phyloP scores from a whole-genome alignment of 2,329 filamentous ascomycete species.

The Dendrostoma leiphaemia region DNA sequence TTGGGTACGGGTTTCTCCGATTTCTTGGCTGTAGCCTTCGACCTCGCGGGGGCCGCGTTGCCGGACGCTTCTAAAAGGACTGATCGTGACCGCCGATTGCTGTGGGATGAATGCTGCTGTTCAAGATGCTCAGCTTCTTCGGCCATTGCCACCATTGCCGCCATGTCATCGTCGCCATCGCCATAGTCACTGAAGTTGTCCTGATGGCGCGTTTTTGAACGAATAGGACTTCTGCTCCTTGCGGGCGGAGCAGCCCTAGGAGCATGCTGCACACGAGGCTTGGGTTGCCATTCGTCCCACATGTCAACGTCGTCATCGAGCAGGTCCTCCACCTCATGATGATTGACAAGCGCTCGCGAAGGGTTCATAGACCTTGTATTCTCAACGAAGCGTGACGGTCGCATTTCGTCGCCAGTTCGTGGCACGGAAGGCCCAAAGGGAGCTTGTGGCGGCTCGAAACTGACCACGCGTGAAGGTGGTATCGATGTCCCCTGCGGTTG shows the following conservation, averaged over 20 bases:
- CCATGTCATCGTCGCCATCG: conserved; percentile 40
- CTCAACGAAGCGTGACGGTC: not conserved
- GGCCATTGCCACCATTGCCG: conserved; percentile 49
- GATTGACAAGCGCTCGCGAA: conserved; percentile 1
- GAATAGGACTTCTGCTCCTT: conserved; percentile 18
- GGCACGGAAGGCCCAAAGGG: not conserved
- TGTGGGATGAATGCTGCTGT: conserved; percentile 34
- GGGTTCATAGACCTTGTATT: not conserved
- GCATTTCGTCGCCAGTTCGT: conserved; percentile 19
- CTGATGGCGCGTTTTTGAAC: conserved; percentile 18
- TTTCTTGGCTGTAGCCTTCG: conserved; percentile 31
- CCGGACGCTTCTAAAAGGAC: conserved; percentile 49
- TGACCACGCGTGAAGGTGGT: conserved; percentile 9
- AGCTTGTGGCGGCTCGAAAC: conserved; percentile 15
- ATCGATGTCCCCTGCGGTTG: conserved; percentile 45
- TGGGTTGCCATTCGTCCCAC: conserved; percentile 5
- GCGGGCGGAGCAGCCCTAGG: conserved; percentile 11
- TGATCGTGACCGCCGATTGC: conserved; percentile 28
- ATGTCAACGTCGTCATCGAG: conserved; percentile 24
- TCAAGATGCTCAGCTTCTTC: conserved; percentile 51
- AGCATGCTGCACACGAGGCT: not conserved
- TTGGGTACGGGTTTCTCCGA: conserved; percentile 27
- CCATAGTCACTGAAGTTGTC: conserved; percentile 35
- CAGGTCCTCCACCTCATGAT: conserved; percentile 18
- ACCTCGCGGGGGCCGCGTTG: conserved; percentile 36